Base-by-base conservation (phyloP, 495 filamentous ascomycete genomes). In the Xylaria sp. region DNA sequence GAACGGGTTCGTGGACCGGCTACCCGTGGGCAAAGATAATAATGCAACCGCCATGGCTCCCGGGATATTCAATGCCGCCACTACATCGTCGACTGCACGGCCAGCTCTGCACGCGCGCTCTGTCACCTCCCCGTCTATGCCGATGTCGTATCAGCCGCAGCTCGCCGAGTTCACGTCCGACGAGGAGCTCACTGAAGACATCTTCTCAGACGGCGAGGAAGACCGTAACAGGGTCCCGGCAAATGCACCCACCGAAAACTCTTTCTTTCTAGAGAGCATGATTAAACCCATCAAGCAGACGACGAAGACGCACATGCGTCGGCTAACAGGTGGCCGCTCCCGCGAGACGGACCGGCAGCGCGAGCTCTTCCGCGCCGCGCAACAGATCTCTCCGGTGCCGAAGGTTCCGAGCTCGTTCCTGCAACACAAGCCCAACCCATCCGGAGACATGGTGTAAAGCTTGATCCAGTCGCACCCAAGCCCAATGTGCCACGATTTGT, bases 1-100 rank as follows among this genome's bases (percentile, higher is more conserved):
- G 70, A 95, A 93, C 74, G 93, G 93, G 52, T 95, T 97, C 63
- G 87, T 91, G 1, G 94, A 97, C 74, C 85, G 87, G 24, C 87
- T 91, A n/a, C 79, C 87, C 8, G 55, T 75, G 33, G 72, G 69
- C 76, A 88, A 58, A 74, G 86, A 79, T 82, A 85, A 70, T 81
- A 88, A 71, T 52, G 82, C 87, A 26, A 89, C 88, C 37, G 81
- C 90, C 1, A 92, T 92, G 85, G 91, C 85, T 66, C 91, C 91
- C 0, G 87, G 82, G 43, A 82, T 89, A 63, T 86, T 90, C 82
- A 82, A 84, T 78, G 61, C 69, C 21, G 59, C 71, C 19, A 37
- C 73, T 8, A 61, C 73, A 6, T 12, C 61, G 8, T 19, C 61
- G 19, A 24, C 14, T 48, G 12, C 26, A 17, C 85, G 90, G 0